Base-by-base conservation (phyloP, 345 rosid species). In the Eucalyptus polyanthemos region DNA sequence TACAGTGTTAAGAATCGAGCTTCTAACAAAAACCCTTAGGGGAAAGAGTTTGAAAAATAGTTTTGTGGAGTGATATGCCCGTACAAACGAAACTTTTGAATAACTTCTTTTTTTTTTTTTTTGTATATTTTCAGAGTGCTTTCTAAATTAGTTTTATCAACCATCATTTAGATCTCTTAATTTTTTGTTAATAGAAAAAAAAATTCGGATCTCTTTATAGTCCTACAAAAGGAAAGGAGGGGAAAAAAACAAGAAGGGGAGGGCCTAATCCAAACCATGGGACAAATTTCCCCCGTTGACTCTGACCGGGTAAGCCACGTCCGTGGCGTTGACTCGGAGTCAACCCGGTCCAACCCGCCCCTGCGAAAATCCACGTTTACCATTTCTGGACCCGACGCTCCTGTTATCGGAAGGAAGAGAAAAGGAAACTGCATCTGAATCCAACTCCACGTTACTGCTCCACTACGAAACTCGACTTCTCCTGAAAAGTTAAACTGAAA, bases 201-300 rank as follows among this genome's bases (percentile, higher is more conserved):
- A 11, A 72, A 3, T 6, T 22, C 13, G 2, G 83, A 10, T 72
- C 81, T 72, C 27, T 37, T 31, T 3, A 10, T 5, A 37, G 27
- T 72, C 81, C 81, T 8, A 19, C 56, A 19, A 17, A 37, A 19
- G 42, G 45, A 37, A 37, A 21, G 45, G 25, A 72, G 81, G 81
- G 4, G 4, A 7, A 19, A 19, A 69, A 72, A 34, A 62, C 2
- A 5, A 19, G 44, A 2, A 0, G 42, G 0, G 22, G 45, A 5
- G 58, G 25, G 58, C 8, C 58, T 53, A 37, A 10, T 37, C 15
- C 11, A 37, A 72, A 19, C 47, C 27, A 9, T 13, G 7, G 45
- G 45, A 19, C 45, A 72, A 72, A 27, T 21, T 69, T 37, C 14
- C 45, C 11, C 83, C 45, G 47, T 37, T 11, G 83, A 37, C 47